phyloP scores from a whole-genome alignment of 2,329 filamentous ascomycete genomes.

The Fusarium hainanense region DNA sequence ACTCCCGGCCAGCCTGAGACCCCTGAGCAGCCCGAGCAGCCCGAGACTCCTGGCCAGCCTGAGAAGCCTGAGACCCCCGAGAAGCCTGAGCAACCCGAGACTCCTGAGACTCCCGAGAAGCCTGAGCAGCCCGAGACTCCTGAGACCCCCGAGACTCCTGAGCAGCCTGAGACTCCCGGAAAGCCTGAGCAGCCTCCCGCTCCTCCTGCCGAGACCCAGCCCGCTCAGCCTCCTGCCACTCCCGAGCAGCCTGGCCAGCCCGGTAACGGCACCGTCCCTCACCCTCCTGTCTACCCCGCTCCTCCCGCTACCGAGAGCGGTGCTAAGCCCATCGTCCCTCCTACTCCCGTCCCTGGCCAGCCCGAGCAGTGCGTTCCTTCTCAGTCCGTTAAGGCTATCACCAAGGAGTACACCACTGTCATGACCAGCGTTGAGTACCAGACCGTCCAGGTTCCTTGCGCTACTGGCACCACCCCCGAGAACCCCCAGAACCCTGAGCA shows the following conservation, averaged over 20 bases:
- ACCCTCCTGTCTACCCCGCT: slow-evolving; percentile 36
- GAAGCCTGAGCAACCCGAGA: slow-evolving; percentile 5
- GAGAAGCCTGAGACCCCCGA: background rate
- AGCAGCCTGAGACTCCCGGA: background rate
- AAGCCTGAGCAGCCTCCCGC: slow-evolving; percentile 34
- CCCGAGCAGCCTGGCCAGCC: slow-evolving; percentile 17
- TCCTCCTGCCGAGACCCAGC: slow-evolving; percentile 12
- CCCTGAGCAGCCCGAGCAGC: background rate
- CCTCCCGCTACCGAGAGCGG: slow-evolving; percentile 25
- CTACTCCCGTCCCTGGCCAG: slow-evolving; percentile 24
- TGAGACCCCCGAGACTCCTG: slow-evolving; percentile 12
- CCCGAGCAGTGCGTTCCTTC: slow-evolving; percentile 39
- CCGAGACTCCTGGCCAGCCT: background rate
- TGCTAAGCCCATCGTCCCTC: slow-evolving; percentile 32
- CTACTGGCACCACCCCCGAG: slow-evolving; percentile 30
- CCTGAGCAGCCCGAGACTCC: slow-evolving; percentile 9
- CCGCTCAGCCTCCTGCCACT: background rate
- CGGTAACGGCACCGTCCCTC: slow-evolving; percentile 40
- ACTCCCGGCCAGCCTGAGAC: slow-evolving; percentile 19
- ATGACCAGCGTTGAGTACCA: slow-evolving; percentile 66
- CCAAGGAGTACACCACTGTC: slow-evolving; percentile 67
- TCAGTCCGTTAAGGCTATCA: slow-evolving; percentile 62
- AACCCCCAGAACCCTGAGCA: slow-evolving; percentile 12
- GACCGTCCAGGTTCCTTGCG: slow-evolving; percentile 48
- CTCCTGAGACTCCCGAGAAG: background rate